Evolutionary conservation across 257 asterid genomes (phyloP).

Genomic region (Gardenia jasminoides): DNA sequence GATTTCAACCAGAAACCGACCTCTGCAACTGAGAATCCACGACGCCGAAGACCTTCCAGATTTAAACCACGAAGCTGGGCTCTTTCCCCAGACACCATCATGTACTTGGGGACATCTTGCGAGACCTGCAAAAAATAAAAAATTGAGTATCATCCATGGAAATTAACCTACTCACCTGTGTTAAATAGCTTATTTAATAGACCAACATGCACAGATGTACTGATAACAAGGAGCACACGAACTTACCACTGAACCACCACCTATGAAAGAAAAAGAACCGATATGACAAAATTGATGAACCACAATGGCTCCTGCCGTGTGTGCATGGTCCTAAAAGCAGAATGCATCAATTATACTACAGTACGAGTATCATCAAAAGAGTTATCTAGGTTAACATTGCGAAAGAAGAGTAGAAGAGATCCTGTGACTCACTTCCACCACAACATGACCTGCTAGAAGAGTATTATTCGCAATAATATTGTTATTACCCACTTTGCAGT

Average conservation of each 20-base stretch:
- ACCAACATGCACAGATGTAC: neutral
- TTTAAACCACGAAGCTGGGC: slow-evolving; percentile 93
- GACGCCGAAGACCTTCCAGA: slow-evolving; percentile 88
- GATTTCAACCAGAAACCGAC: slow-evolving; percentile 32
- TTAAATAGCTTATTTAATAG: neutral
- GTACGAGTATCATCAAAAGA: neutral
- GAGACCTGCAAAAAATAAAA: slow-evolving; percentile 48
- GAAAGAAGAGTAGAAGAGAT: slow-evolving; percentile 11
- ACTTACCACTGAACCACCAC: slow-evolving; percentile 93
- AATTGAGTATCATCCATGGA: neutral
- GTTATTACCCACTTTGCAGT: slow-evolving; percentile 79
- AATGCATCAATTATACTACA: slow-evolving; percentile 19
- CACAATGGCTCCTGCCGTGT: slow-evolving; percentile 78
- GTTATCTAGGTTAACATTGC: neutral
- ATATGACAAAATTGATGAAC: slow-evolving; percentile 91
- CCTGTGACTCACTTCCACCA: slow-evolving; percentile 63
- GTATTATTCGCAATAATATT: slow-evolving; percentile 89
- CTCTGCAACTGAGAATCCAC: slow-evolving; percentile 72
- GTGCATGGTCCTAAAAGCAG: slow-evolving; percentile 67
- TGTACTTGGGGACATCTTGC: slow-evolving; percentile 91
- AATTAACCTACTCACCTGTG: neutral
- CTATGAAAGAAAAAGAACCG: slow-evolving; percentile 90
- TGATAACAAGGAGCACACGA: neutral
- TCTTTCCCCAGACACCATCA: slow-evolving; percentile 94
- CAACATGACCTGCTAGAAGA: slow-evolving; percentile 90